Evolutionary conservation across 257 asterid species (phyloP), one percentile per base, ranked within the genome.

Genomic region (Solanum chiquidenum): DNA sequence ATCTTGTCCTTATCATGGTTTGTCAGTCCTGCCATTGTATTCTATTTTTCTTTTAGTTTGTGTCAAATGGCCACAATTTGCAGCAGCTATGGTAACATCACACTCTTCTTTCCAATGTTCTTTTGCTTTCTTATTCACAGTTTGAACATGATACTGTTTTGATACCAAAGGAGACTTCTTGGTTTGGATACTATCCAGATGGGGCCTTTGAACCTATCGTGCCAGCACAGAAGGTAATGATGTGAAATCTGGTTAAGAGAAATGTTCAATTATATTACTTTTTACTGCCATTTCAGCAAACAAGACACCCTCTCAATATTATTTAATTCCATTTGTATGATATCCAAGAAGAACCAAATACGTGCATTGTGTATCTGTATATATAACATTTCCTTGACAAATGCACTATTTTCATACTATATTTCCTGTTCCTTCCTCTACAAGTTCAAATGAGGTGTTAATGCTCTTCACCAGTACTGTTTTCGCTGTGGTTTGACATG

Each of bases 131-230:
- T 21, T 46, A 23, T 49, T 79, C 42, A 87, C 96, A 96, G 99
- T 96, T 96, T 90, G 98, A 96, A 73, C 95, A 94, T 87, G 99
- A 96, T 73, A 94, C 99, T 25, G 98, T 96, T 49, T 80, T 96
- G 92, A 94, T 96, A 90, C 98, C 99, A 18, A 95, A 95, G 91
- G 98, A 96, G 92, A 96, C 99, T 27, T 52, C 99, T 46, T 96
- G 98, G 99, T 96, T 96, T 85, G 99, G 98, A 86, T 96, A 94
- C 90, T 96, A 96, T 90, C 97, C 98, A 18, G 97, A 95, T 89
- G 99, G 99, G 55, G 94, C 92, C 66, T 96, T 96, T 88, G 79
- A 71, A 64, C 98, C 96, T 46, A 75, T 94, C 88, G 90, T 95
- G 94, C 89, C 95, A 29, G 94, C 98, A 5, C 92, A 94, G 89